phyloP scores from a whole-genome alignment of 2,329 filamentous ascomycete genomes.

The Xylariaceae sp. region DNA sequence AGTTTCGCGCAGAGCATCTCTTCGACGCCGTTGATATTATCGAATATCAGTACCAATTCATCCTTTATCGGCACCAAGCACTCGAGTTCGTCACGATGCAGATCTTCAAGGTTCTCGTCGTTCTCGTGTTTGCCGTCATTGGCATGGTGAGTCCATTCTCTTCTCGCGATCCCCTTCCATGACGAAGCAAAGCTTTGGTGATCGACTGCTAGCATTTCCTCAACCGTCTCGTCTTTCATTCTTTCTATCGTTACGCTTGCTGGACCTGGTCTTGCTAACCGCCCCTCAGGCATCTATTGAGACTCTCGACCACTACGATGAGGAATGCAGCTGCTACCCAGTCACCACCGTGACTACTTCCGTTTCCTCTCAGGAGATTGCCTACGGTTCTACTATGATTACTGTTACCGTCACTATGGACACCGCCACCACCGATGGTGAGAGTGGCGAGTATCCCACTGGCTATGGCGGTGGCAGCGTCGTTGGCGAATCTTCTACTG shows the following conservation, averaged over 20 bases:
- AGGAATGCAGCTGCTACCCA: conserved; percentile 22
- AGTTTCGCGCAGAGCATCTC: conserved; percentile 5
- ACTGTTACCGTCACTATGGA: conserved; percentile 15
- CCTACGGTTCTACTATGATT: conserved; percentile 8
- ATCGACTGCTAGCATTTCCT: not conserved
- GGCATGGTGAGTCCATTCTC: conserved; percentile 27
- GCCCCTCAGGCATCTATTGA: conserved; percentile 17
- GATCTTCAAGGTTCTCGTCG: conserved; percentile 25
- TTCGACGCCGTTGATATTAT: not conserved
- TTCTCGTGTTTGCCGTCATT: conserved; percentile 23
- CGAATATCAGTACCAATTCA: conserved; percentile 1
- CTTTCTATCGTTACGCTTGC: not conserved
- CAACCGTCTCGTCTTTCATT: not conserved
- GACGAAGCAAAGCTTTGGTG: not conserved
- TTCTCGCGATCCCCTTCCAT: not conserved
- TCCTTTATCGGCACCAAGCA: not conserved
- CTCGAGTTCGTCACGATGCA: conserved; percentile 28
- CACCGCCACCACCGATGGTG: conserved; percentile 3
- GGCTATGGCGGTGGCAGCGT: conserved; percentile 14
- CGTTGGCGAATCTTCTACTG: conserved; percentile 3
- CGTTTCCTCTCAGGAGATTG: conserved; percentile 10
- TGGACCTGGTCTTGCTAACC: not conserved
- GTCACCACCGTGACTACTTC: conserved; percentile 19
- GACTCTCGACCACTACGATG: conserved; percentile 18
- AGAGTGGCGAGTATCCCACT: conserved; percentile 11